Conservation (phyloP, 352 stramenopile genomes). For the Thalassiosira hispida region DNA sequence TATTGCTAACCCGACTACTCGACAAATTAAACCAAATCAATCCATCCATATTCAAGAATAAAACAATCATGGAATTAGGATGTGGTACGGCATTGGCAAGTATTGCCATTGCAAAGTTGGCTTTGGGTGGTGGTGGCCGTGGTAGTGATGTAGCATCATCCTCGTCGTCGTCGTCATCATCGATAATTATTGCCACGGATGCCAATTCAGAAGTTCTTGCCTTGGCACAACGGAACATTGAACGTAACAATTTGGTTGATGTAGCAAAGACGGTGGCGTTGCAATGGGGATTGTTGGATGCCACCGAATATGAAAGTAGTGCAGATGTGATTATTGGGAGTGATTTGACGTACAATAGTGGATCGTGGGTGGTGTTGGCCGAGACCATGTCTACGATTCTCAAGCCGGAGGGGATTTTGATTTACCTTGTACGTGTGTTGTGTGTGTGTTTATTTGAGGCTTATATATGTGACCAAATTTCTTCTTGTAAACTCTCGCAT, state of each 20-base stretch:
- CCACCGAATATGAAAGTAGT: constrained; percentile 50
- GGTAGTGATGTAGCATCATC: too few species aligned
- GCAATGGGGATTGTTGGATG: constrained; percentile 62
- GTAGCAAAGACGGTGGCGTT: constrained; percentile 34
- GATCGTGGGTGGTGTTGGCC: constrained; percentile 55
- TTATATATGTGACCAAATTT: neutral
- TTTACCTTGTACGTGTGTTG: constrained; percentile 52
- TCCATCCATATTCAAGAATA: constrained; percentile 34
- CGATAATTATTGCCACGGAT: constrained; percentile 58
- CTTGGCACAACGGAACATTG: constrained; percentile 57
- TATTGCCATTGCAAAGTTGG: constrained; percentile 52
- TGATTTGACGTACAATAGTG: constrained; percentile 74
- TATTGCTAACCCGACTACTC: constrained; percentile 65
- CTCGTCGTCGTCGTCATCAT: too few species aligned
- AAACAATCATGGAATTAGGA: constrained; percentile 62
- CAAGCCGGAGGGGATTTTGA: constrained; percentile 49
- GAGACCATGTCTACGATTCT: constrained; percentile 66
- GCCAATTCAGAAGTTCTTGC: constrained; percentile 55
- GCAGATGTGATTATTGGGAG: constrained; percentile 64
- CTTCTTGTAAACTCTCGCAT: too few species aligned
- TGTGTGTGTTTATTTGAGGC: neutral
- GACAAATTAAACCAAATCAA: constrained; percentile 32
- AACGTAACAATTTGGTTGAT: constrained; percentile 36
- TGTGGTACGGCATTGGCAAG: constrained; percentile 54
- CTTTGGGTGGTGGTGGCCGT: constrained; percentile 8